Percentiles rank a stretch among this genome's conserved stretches.
phyloP scores from a whole-genome alignment of 148 eudicot genomes.

The Nepenthes mirabilis region DNA sequence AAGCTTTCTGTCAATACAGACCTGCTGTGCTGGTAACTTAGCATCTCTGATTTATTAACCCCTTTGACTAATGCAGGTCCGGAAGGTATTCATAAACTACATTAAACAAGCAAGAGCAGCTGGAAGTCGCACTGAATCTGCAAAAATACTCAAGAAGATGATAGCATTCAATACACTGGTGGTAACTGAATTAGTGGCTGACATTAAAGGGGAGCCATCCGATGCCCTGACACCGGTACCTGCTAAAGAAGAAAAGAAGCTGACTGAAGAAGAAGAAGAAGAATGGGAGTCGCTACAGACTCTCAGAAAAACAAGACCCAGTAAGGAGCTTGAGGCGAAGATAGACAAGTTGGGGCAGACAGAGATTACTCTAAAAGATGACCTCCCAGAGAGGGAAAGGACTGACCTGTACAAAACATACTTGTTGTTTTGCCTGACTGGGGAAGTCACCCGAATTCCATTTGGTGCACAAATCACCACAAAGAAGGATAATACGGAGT shows the following conservation, averaged over 20 bases:
- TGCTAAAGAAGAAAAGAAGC: slow-evolving; percentile 29
- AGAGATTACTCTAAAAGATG: slow-evolving; percentile 69
- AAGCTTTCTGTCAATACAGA: not conserved
- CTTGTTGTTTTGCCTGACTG: slow-evolving; percentile 64
- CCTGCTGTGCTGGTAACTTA: not conserved
- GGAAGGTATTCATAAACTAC: slow-evolving; percentile 58
- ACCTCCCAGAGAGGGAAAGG: slow-evolving; percentile 70
- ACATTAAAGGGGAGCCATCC: slow-evolving; percentile 73
- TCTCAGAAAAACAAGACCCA: slow-evolving; percentile 44
- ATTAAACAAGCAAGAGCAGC: slow-evolving; percentile 67
- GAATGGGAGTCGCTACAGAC: slow-evolving; percentile 82
- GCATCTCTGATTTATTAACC: not conserved
- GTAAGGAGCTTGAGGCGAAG: slow-evolving; percentile 23
- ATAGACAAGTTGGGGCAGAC: slow-evolving; percentile 47
- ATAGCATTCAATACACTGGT: slow-evolving; percentile 73
- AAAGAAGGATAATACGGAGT: slow-evolving; percentile 58
- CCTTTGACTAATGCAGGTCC: slow-evolving; percentile 37
- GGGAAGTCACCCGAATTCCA: slow-evolving; percentile 47
- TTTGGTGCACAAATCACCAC: slow-evolving; percentile 64
- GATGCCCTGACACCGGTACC: slow-evolving; percentile 39
- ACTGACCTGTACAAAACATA: slow-evolving; percentile 74
- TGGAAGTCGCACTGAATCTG: slow-evolving; percentile 51
- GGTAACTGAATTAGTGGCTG: slow-evolving; percentile 69
- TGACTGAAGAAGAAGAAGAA: slow-evolving; percentile 39
- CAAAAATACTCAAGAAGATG: slow-evolving; percentile 68